These are phyloP conservation scores for Solanum dulcamara DNA, from an alignment of 257 asterid genomes.

Conservation along the genomic window DNA sequence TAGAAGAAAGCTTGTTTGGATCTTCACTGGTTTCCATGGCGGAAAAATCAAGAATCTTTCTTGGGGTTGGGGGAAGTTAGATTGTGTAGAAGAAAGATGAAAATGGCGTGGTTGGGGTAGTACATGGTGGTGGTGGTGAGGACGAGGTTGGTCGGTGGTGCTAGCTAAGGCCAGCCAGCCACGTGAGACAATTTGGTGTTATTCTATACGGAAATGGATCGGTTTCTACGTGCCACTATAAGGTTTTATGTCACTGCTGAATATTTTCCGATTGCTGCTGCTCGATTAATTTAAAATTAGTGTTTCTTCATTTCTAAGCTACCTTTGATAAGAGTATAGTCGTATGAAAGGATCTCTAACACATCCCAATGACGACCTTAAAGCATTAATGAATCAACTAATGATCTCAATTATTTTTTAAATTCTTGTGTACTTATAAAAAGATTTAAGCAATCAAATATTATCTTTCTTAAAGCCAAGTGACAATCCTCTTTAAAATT, in stretches of 20 bases:
- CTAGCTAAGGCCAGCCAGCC: neutral
- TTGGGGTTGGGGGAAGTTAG: neutral
- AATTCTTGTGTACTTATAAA: no score
- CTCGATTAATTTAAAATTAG: neutral
- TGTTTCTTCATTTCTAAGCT: neutral
- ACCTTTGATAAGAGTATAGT: no score
- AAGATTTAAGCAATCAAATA: no score
- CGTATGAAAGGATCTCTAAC: neutral
- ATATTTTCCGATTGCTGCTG: neutral
- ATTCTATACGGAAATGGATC: constrained; percentile 5
- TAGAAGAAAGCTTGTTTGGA: constrained; percentile 38
- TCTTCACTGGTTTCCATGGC: constrained; percentile 48
- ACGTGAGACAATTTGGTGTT: constrained; percentile 14
- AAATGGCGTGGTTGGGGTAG: constrained; percentile 3
- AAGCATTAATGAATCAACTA: neutral
- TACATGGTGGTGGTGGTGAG: neutral
- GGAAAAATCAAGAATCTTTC: neutral
- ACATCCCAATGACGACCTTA: neutral
- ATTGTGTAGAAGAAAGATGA: neutral
- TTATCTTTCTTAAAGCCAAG: neutral
- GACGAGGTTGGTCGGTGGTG: neutral
- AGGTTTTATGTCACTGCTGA: neutral
- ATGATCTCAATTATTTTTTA: no score
- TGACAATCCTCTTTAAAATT: neutral
- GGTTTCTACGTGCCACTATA: neutral